Conservation (phyloP, 768 basidiomycete genomes). For the Termitomyces sp. region DNA sequence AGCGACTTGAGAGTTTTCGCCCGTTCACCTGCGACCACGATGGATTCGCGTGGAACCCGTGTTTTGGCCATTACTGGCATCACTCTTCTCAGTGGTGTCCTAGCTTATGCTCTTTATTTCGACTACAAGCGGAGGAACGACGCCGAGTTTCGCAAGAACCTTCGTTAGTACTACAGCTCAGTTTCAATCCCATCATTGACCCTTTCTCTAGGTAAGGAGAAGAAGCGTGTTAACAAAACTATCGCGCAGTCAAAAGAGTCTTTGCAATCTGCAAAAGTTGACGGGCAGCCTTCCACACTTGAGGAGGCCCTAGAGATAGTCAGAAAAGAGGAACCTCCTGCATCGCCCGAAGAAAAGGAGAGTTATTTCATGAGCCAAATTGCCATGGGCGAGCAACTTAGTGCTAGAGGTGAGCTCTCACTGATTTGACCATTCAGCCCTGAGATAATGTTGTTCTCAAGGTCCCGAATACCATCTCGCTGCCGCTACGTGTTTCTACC, state of each 20-base stretch:
- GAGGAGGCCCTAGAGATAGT: constrained; percentile 59
- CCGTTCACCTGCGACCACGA: constrained; percentile 18
- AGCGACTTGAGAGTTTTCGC: not conserved
- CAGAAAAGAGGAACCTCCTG: constrained; percentile 63
- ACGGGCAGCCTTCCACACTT: constrained; percentile 48
- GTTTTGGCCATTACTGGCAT: constrained; percentile 40
- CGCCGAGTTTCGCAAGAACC: constrained; percentile 76
- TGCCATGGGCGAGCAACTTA: constrained; percentile 79
- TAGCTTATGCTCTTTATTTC: constrained; percentile 89
- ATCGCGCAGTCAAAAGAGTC: constrained; percentile 41
- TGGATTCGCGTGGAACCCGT: constrained; percentile 32
- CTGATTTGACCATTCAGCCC: not conserved
- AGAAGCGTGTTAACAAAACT: constrained; percentile 79
- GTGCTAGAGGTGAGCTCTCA: constrained; percentile 56
- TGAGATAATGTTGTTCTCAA: constrained; percentile 21
- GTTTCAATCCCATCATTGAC: constrained; percentile 10
- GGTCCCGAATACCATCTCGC: constrained; percentile 74
- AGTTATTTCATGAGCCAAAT: constrained; percentile 90
- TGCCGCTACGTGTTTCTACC: constrained; percentile 87
- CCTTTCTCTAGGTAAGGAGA: constrained; percentile 73
- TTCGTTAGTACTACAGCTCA: constrained; percentile 53
- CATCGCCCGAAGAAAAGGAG: constrained; percentile 74
- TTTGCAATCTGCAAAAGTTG: constrained; percentile 17
- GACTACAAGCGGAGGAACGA: constrained; percentile 94
- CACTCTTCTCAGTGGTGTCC: constrained; percentile 49